Evolutionary conservation across 345 rosid species (phyloP), one percentile per base, ranked within the genome.

Genomic region (Luvunga scandens): DNA sequence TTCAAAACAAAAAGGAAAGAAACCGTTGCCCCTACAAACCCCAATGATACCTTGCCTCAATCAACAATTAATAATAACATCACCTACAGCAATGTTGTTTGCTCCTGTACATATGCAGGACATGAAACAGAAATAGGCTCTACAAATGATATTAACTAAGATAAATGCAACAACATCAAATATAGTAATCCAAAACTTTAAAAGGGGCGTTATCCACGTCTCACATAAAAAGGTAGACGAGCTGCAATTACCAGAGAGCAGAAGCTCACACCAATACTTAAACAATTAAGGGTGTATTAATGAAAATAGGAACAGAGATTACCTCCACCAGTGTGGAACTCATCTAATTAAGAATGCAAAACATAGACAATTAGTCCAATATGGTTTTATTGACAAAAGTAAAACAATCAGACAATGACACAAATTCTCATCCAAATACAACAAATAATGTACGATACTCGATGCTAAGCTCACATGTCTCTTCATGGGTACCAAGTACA

Each of bases 21-120:
- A 79, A 84, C 45, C 50, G 68, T 81, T 75, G 66, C 83, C 97
- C 90, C 89, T 62, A 38, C 16, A 83, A 83, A 79, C 87, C 89
- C 87, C 74, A 87, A 87, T 75, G 84, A 84, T 89, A 91, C 95
- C 92, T 88, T 84, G 90, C 72, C 86, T 87, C 87, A 91, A 75
- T 84, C 88, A 86, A 86, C 76, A 84, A 77, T 87, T 82, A 80
- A 84, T 81, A 84, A 64, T 71, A 81, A 84, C 87, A 84, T 88
- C 88, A 87, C 85, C 85, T 90, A 87, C 87, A 81, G 88, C 86
- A 88, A 81, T 79, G 88, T 83, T 73, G 86, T 87, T 87, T 88
- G 82, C 75, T 87, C 93, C 90, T 90, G 95, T 86, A 87, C 77
- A 82, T 68, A 85, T 85, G 84, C 82, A 79, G 86, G 91, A 87